Evolutionary conservation across 768 basidiomycete genomes (phyloP), one percentile per base, ranked within the genome.

Genomic region (Macrolepiota dolichaula): DNA sequence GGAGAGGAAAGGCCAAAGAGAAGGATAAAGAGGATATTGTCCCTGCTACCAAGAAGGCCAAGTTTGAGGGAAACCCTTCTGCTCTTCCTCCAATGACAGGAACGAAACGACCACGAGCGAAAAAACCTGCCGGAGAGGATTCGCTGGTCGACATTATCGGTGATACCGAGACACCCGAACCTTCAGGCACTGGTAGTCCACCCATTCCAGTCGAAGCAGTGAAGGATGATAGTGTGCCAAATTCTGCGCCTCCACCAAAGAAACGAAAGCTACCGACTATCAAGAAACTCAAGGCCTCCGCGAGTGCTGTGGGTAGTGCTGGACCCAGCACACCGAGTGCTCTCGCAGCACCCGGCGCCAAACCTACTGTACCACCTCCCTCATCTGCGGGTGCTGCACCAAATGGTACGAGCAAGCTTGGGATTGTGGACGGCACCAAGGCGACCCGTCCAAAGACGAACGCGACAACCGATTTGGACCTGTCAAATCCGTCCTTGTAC

Each of bases 251-350:
- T 9, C 71, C 77, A 19, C 68, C 71, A n/a, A 87, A 83, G 76
- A 88, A 86, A 69, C 81, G 77, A 40, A 90, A 88, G 68, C 76
- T 87, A 22, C 86, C 87, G 0, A 73, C 81, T n/a, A 89, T 89
- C 63, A 88, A 82, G 76, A 88, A 88, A 74, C 84, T 77, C 71
- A 87, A 87, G 64, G 64, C 67, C 4, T 35, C 72, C 19, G 70
- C 69, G 40, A 64, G 73, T 17, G 59, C 63, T 13, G 55, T 69
- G 15, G 70, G 68, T 29, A 61, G 70, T 12, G 69, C 68, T 25
- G 62, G 69, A 47, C 63, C 67, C 9, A 63, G 54, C 27, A 44
- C 54, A 1, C 59, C 50, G 58, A 61, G 36, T 10, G 40, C 63
- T 11, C 55, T 65, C 27, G 51, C 64, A 9, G 64, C 66, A 44